Evolutionary conservation across 176 grass and related monocot species (phyloP).

Genomic region (Raddia guianensis): DNA sequence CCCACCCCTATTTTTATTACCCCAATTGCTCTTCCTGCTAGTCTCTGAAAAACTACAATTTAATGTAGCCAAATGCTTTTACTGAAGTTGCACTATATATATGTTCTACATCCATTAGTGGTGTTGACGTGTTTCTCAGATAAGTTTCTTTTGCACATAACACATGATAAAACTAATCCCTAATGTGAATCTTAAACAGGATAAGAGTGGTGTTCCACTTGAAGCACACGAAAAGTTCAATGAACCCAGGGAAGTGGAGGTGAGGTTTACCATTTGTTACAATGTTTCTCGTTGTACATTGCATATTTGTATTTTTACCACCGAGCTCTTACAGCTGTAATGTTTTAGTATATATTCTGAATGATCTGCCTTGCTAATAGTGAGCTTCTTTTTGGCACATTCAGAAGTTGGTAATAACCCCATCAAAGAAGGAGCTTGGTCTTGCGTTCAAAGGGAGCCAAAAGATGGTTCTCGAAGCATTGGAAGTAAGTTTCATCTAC

Average conservation of each 20-base stretch:
- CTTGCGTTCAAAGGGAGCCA: slow-evolving; percentile 94
- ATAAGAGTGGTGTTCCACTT: slow-evolving; percentile 81
- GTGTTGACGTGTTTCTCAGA: not conserved
- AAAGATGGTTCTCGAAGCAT: slow-evolving; percentile 83
- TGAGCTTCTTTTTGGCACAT: slow-evolving; percentile 36
- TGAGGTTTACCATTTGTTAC: slow-evolving; percentile 34
- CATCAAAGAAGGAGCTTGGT: slow-evolving; percentile 95
- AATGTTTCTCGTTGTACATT: not conserved
- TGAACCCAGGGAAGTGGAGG: slow-evolving; percentile 90
- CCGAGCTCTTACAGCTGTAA: slow-evolving; percentile 22
- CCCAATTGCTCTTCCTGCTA: not conserved
- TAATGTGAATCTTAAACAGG: slow-evolving; percentile 55
- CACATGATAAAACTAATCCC: slow-evolving; percentile 26
- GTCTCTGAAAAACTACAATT: not conserved
- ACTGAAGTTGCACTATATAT: not conserved
- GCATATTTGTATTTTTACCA: slow-evolving; percentile 28
- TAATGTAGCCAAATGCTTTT: slow-evolving; percentile 8
- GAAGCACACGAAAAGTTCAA: slow-evolving; percentile 82
- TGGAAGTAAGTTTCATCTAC: slow-evolving; percentile 67
- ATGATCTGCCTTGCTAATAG: slow-evolving; percentile 31
- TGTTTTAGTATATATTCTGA: slow-evolving; percentile 24
- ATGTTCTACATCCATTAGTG: not conserved
- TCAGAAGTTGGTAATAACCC: slow-evolving; percentile 89
- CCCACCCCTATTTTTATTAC: not conserved
- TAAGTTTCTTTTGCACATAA: slow-evolving; percentile 8